Base-by-base conservation (phyloP, 2,329 filamentous ascomycete genomes). In the Fusarium keratoplasticum region DNA sequence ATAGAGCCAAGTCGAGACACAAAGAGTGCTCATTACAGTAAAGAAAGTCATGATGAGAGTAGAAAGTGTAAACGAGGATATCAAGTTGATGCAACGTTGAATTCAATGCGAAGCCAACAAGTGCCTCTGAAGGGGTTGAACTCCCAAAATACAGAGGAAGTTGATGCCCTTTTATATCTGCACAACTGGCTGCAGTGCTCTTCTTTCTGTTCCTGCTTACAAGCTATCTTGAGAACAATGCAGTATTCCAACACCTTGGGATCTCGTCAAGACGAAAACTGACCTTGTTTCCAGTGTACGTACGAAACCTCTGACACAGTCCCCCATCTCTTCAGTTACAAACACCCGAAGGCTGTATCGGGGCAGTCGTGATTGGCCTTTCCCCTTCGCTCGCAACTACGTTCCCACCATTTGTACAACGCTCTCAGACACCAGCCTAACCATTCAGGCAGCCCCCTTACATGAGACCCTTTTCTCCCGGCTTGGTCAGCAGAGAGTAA, bases 321-420 rank as follows among this genome's bases (percentile, higher is more conserved):
- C 54, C 38, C 65, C 63, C 58, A 20, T 47, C 14, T 44, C 40
- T 42, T 42, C 36, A 20, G 38, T 42, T 50, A 54, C 54, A 50
- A 66, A 58, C 64, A 62, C 67, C 76, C 72, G 69, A 72, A 47
- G 71, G 67, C 54, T 75, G 69, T 64, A 61, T 67, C 73, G 69
- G 73, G 38, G 64, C 3, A 59, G 13, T 35, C 66, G n/a, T 75
- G 67, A 77, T 78, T 78, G 76, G 76, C 44, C 69, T 68, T 14
- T 38, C 18, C 27, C 16, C 20, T 70, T 63, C 65, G 68, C 35
- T 67, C 72, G 63, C 69, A 67, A 68, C 58, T 57, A 33, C 4
- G 61, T 54, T 58, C 61, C 54, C 65, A 54, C 25, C 3, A 10
- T 52, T 52, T 59, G 76, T 78, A 66, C 60, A n/a, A 75, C 76